A percentile compares a stretch with the other conserved stretches of the same genome.
These are phyloP conservation scores for Citrus cavaleriei DNA, from an alignment of 345 rosid species.

Conservation along the genomic window DNA sequence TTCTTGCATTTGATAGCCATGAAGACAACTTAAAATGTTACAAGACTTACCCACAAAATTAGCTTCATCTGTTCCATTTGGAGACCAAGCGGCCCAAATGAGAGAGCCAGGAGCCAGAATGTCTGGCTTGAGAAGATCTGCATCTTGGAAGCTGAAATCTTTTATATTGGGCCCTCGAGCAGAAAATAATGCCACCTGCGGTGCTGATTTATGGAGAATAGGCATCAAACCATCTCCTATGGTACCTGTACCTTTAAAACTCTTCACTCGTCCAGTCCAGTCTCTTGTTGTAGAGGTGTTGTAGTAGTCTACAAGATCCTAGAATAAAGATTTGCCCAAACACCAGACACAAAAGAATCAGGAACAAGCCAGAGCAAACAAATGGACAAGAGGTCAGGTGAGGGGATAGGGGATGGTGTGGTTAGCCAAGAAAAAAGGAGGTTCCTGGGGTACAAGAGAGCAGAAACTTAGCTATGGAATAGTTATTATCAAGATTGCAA, in stretches of 20 bases:
- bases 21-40: neutral
- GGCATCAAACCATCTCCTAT: slow-evolving; percentile 96
- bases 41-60: slow-evolving; percentile 67
- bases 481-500: neutral
- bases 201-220: slow-evolving; percentile 94
- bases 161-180: slow-evolving; percentile 95
- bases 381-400: neutral
- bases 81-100: slow-evolving; percentile 99
- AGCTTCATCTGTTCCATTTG: slow-evolving; percentile 94
- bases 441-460: neutral
- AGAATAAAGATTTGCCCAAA: slow-evolving; percentile 13
- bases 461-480: neutral
- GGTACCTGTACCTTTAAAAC: slow-evolving; percentile 81
- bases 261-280: slow-evolving; percentile 93
- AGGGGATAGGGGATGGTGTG: neutral
- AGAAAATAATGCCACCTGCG: slow-evolving; percentile 93
- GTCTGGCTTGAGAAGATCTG: slow-evolving; percentile 99
- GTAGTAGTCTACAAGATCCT: slow-evolving; percentile 96
- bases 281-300: slow-evolving; percentile 87
- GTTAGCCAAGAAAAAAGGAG: neutral
- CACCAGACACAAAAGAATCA: slow-evolving; percentile 12
- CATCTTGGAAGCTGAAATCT: slow-evolving; percentile 94
- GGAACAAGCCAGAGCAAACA: neutral
- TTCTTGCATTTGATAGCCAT: neutral
- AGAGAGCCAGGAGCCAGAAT: slow-evolving; percentile 95